These are phyloP conservation scores for Solanum neorickii DNA, from an alignment of 257 asterid species.

Conservation along the genomic window DNA sequence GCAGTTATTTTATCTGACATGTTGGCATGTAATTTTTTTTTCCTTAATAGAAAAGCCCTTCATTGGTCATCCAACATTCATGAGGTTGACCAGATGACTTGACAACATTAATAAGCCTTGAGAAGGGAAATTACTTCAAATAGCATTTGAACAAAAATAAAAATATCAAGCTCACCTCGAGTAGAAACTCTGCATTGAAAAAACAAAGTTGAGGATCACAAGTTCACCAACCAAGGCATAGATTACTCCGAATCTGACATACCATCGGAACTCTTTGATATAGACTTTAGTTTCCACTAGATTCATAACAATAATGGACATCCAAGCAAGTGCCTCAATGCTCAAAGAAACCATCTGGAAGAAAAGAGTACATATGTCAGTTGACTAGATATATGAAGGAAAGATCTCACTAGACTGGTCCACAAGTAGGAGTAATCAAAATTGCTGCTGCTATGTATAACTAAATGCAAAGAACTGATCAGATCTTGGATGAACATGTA, in stretches of 20 bases:
- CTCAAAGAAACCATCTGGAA: conserved; percentile 59
- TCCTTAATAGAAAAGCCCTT: not conserved
- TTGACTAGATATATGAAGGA: not conserved
- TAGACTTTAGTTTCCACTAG: conserved; percentile 55
- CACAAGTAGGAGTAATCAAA: not conserved
- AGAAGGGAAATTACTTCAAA: not conserved
- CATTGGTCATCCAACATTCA: not conserved
- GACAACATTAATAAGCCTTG: not conserved
- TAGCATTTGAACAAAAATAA: not conserved
- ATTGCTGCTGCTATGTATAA: not conserved
- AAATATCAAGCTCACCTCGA: conserved; percentile 23
- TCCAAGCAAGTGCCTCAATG: conserved; percentile 59
- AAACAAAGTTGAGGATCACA: conserved; percentile 43
- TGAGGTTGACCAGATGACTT: not conserved
- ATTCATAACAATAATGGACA: conserved; percentile 51
- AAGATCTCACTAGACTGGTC: not conserved
- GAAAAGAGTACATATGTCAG: conserved; percentile 1
- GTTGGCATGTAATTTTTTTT: not conserved
- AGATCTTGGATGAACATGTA: not conserved
- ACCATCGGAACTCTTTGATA: conserved; percentile 74
- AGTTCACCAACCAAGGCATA: conserved; percentile 67
- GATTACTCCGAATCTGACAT: conserved; percentile 56
- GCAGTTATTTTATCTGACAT: not conserved
- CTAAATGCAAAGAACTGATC: not conserved
- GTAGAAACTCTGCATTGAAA: conserved; percentile 43